These are phyloP conservation scores for Marasmius tenuissimus DNA, from an alignment of 1,284 basidiomycete genomes.

Conservation along the genomic window DNA sequence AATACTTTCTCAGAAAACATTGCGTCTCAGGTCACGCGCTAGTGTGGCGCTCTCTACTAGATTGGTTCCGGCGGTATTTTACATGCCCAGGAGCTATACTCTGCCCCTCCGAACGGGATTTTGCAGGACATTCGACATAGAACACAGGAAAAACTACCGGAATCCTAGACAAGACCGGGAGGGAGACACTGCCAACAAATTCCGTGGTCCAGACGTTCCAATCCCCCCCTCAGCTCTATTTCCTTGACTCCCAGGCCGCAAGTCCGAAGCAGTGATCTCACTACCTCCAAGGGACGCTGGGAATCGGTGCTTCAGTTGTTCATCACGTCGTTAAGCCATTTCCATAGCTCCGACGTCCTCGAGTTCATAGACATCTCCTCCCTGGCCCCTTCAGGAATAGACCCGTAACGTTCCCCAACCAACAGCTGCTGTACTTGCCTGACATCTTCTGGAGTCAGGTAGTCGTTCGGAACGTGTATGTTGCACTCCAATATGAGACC, in stretches of 20 bases:
- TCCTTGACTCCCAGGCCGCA: background rate
- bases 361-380: conserved; percentile 9
- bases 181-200: too few species aligned
- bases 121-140: too few species aligned
- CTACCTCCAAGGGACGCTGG: background rate
- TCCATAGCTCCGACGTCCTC: conserved; percentile 32
- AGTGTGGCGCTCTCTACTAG: too few species aligned
- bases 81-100: too few species aligned
- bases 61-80: too few species aligned
- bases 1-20: too few species aligned
- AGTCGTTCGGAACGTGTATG: conserved; percentile 28
- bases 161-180: too few species aligned
- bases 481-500: conserved; percentile 57
- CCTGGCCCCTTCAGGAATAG: conserved; percentile 32
- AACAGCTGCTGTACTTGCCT: conserved; percentile 25
- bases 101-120: too few species aligned
- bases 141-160: too few species aligned
- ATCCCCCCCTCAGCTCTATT: too few species aligned
- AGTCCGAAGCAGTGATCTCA: background rate
- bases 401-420: conserved; percentile 49
- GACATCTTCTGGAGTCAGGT: conserved; percentile 14
- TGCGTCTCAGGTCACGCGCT: too few species aligned
- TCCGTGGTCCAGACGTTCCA: too few species aligned
- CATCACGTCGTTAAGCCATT: conserved; percentile 41
- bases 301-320: conserved; percentile 18